Conservation (phyloP, 495 filamentous ascomycete genomes). For the Neurospora sp. region DNA sequence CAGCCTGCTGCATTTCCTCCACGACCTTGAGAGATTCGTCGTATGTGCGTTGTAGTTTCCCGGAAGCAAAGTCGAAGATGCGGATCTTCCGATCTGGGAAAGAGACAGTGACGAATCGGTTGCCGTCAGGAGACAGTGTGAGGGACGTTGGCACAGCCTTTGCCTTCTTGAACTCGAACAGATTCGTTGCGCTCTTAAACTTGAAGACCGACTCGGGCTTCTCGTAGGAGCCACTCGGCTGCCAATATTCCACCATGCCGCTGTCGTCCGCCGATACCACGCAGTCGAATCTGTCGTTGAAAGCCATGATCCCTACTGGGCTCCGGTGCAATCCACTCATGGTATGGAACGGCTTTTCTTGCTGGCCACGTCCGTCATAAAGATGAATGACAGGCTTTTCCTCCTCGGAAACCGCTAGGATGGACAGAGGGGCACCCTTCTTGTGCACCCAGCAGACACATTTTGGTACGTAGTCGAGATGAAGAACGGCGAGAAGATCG, state of each 20-base stretch:
- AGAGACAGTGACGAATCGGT: slow-evolving; percentile 81
- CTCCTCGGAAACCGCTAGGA: slow-evolving; percentile 84
- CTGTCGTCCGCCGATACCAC: slow-evolving; percentile 80
- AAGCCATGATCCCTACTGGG: slow-evolving; percentile 73
- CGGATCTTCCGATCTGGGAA: slow-evolving; percentile 88
- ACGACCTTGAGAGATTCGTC: slow-evolving; percentile 84
- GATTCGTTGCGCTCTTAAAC: slow-evolving; percentile 81
- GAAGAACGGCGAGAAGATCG: slow-evolving; percentile 74
- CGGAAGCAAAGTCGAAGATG: slow-evolving; percentile 84
- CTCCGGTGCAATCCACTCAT: slow-evolving; percentile 66
- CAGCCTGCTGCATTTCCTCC: slow-evolving; percentile 88
- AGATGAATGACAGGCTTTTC: slow-evolving; percentile 60
- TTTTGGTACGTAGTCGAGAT: slow-evolving; percentile 61
- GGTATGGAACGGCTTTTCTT: slow-evolving; percentile 59
- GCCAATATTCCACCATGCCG: slow-evolving; percentile 98
- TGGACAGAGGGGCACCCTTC: slow-evolving; percentile 74
- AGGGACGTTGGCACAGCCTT: slow-evolving; percentile 81
- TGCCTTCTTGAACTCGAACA: slow-evolving; percentile 95
- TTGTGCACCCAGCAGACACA: slow-evolving; percentile 90
- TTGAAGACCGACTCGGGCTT: slow-evolving; percentile 89
- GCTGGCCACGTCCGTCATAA: slow-evolving; percentile 85
- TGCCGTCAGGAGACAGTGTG: slow-evolving; percentile 74
- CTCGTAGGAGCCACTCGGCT: slow-evolving; percentile 66
- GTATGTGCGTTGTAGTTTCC: slow-evolving; percentile 82
- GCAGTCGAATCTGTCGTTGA: slow-evolving; percentile 82